Conservation (phyloP, 2,329 filamentous ascomycete species). For the Pseudogymnoascus sp. region DNA sequence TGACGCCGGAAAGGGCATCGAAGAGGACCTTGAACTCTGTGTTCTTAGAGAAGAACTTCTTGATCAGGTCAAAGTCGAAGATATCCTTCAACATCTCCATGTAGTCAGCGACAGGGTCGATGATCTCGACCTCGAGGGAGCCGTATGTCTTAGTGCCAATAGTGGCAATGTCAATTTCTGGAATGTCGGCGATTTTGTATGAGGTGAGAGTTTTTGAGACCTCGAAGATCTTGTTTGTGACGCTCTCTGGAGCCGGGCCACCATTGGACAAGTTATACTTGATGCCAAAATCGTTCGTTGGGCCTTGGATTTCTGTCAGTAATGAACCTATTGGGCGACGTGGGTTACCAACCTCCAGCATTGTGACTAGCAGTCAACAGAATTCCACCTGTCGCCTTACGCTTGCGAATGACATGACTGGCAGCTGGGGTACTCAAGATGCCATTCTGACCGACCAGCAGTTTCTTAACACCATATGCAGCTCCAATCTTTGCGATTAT, state of each 20-base stretch:
- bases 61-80: conserved; percentile 95
- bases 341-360: conserved; percentile 64
- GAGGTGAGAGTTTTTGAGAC: conserved; percentile 80
- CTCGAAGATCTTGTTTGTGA: conserved; percentile 97
- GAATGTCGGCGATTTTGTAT: conserved; percentile 87
- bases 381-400: conserved; percentile 92
- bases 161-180: conserved; percentile 74
- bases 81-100: conserved; percentile 94
- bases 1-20: conserved; percentile 89
- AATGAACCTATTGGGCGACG: conserved; percentile 2
- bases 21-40: conserved; percentile 95
- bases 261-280: conserved; percentile 99
- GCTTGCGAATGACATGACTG: conserved; percentile 90
- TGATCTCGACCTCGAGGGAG: conserved; percentile 83
- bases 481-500: conserved; percentile 95
- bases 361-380: conserved; percentile 97
- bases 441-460: conserved; percentile 90
- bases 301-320: conserved; percentile 47
- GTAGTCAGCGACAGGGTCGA: conserved; percentile 91
- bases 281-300: conserved; percentile 94
- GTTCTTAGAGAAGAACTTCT: conserved; percentile 81
- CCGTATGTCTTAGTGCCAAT: conserved; percentile 83
- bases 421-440: conserved; percentile 95
- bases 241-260: conserved; percentile 87
- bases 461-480: conserved; percentile 98